A percentile compares a stretch with the other conserved stretches of the same genome.
Evolutionary conservation across 2,329 filamentous ascomycete species (phyloP).

Genomic region (Berkeleyomyces basicola): DNA sequence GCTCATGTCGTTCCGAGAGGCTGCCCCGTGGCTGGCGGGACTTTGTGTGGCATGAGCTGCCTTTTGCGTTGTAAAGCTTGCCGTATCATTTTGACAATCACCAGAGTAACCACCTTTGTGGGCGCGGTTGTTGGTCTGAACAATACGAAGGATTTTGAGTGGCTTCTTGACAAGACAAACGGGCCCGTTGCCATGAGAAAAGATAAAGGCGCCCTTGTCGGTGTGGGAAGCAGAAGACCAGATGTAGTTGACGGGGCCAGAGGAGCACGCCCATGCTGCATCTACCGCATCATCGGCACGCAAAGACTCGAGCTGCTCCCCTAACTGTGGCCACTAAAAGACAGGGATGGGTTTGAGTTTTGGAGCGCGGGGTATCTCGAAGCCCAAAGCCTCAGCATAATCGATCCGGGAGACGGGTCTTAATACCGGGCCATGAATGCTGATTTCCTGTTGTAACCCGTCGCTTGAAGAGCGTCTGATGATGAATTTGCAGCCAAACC

Average conservation of each 20-base stretch:
- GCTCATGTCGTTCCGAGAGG: not conserved
- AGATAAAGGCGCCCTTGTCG: not conserved
- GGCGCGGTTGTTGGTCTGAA: not conserved
- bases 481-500: not conserved
- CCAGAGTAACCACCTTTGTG: not conserved
- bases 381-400: not conserved
- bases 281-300: not conserved
- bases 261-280: not conserved
- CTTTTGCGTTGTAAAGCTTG: not conserved
- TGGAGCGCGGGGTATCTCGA: not conserved
- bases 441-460: not conserved
- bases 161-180: not conserved
- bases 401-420: not conserved
- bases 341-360: not conserved
- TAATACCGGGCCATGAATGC: not conserved
- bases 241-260: not conserved
- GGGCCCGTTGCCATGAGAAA: not conserved
- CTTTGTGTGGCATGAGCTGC: not conserved
- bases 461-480: not conserved
- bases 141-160: not conserved
- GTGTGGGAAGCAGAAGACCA: not conserved
- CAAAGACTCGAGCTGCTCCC: not conserved
- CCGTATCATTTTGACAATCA: not conserved
- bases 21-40: not conserved
- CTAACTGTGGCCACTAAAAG: not conserved